Conservation (phyloP, 257 asterid species). For the Osmanthus fragrans region DNA sequence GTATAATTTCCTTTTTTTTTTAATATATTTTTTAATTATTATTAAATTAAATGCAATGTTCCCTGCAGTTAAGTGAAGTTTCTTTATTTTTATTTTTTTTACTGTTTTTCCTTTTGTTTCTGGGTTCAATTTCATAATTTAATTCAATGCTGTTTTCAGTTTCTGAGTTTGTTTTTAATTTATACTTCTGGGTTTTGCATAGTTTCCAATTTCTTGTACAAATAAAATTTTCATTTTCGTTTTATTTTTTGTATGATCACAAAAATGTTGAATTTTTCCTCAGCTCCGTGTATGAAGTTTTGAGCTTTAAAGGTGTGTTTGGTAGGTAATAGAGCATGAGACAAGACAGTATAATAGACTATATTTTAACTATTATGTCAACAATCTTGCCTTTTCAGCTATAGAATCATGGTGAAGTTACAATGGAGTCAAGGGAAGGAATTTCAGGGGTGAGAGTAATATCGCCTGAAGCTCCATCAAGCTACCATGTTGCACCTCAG, state of each 20-base stretch:
- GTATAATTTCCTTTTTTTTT: no score
- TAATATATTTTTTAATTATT: no score
- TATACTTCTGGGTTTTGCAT: conserved; percentile 33
- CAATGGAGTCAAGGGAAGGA: conserved; percentile 70
- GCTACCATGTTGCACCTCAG: conserved; percentile 57
- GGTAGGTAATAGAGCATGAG: no score
- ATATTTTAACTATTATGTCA: background rate
- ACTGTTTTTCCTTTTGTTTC: conserved; percentile 24
- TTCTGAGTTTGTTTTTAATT: conserved; percentile 17
- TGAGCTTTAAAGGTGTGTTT: no score
- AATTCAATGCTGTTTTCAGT: background rate
- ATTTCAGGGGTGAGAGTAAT: conserved; percentile 55
- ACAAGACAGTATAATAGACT: no score
- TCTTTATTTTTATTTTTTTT: background rate
- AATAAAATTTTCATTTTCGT: no score
- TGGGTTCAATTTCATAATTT: background rate
- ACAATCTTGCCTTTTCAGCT: conserved; percentile 4
- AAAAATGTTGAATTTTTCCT: no score
- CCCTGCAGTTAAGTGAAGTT: conserved; percentile 8
- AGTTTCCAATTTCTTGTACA: conserved; percentile 3
- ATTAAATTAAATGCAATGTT: background rate
- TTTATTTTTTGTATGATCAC: no score
- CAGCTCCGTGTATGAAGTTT: no score
- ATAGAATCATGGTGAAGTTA: conserved; percentile 9
- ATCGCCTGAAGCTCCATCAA: conserved; percentile 60